Base-by-base conservation (phyloP, 1,284 basidiomycete species). In the Leccinum proliferum region DNA sequence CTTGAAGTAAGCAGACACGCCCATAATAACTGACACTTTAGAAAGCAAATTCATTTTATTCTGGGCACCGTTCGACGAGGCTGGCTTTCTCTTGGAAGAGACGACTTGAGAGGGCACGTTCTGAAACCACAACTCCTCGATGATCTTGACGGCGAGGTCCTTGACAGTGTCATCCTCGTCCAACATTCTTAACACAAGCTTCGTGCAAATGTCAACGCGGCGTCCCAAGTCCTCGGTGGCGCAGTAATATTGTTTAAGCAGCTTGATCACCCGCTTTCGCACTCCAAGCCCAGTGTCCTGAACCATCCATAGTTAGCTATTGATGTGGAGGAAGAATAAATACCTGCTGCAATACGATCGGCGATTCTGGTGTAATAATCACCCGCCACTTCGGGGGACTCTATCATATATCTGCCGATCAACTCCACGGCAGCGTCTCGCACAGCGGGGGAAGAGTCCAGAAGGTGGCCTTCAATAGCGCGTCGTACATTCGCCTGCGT, bases 381-480 rank as follows among this genome's bases (percentile, higher is more conserved):
- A 3, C 85, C 83, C 0, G 93, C 92, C 32, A 97, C 86, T 62
- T 89, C 86, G 0, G 93, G 92, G 3, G 90, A 88, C 63, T 93
- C 89, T 32, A 96, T 85, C 76, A 98, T 88, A 71, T 98, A 97
- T 76, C 94, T 96, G 34, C 96, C 95, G 63, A 99, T 92, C 57
- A 99, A 79, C 65, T 97, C 95, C 8, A 99, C 92, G 5, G 96
- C 94, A 5, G 94, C 93, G 74, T 99, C 97, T 41, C 96, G 89
- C 18, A 99, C 97, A 32, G 91, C 90, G 1, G 96, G 89, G 0
- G 96, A 98, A 62, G 84, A 89, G 70, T 99, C 96, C 3, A 91
- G 79, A 18, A 99, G 82, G 70, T 96, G 92, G 25, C 86, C 87
- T 75, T 97, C 94, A 66, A 99, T 94, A 0, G 92, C 88, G 52